Evolutionary conservation across 2,329 filamentous ascomycete species (phyloP).

Genomic region (Fusarium decemcellulare): DNA sequence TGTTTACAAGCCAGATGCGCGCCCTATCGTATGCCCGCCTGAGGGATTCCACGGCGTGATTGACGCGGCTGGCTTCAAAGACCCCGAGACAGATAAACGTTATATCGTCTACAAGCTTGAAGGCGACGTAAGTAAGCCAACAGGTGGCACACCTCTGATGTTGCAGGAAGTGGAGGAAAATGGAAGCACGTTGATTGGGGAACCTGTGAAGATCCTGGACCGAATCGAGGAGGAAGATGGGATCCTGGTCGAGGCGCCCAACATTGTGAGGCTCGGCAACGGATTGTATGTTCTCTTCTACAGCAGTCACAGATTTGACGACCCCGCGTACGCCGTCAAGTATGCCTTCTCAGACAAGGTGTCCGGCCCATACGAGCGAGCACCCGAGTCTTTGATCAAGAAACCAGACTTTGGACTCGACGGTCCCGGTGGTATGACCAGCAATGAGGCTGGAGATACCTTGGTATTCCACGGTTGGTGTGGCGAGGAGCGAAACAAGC

Average conservation of each 20-base stretch:
- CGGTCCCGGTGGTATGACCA: conserved; percentile 24
- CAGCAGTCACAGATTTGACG: conserved; percentile 18
- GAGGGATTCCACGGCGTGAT: conserved; percentile 11
- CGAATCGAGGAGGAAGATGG: conserved; percentile 18
- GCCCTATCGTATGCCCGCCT: conserved; percentile 10
- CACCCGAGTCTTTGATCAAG: conserved; percentile 9
- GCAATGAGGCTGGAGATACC: conserved; percentile 12
- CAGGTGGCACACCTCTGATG: conserved; percentile 16
- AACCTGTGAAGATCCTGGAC: conserved; percentile 13
- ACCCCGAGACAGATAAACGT: conserved; percentile 1
- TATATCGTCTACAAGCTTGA: conserved; percentile 24
- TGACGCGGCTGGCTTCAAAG: conserved; percentile 20
- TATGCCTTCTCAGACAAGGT: conserved; percentile 18
- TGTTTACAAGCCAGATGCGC: conserved; percentile 10
- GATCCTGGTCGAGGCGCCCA: conserved; percentile 11
- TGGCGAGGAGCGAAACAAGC: background rate
- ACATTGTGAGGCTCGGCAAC: conserved; percentile 6
- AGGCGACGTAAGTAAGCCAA: conserved; percentile 15
- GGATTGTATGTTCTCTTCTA: conserved; percentile 22
- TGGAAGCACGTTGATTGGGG: conserved; percentile 8
- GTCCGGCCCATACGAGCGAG: conserved; percentile 9
- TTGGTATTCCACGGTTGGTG: conserved; percentile 28
- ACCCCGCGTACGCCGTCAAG: conserved; percentile 20
- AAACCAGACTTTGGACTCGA: conserved; percentile 15
- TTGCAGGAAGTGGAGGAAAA: conserved; percentile 20